phyloP scores from a whole-genome alignment of 2,329 filamentous ascomycete genomes.

The Ploettnerulaceae sp. region DNA sequence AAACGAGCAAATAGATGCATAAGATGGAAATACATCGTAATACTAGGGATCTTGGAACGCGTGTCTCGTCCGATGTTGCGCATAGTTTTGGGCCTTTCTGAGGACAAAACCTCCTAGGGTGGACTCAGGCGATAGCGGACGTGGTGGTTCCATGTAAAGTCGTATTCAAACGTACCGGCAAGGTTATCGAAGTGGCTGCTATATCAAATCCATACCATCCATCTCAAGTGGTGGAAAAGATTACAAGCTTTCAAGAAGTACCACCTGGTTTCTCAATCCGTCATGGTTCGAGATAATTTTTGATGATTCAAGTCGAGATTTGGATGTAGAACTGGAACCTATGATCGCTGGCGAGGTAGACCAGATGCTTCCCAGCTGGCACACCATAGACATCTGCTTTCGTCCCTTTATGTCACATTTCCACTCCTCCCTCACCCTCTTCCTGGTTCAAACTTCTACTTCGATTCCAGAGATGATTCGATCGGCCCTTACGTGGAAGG shows the following conservation, averaged over 20 bases:
- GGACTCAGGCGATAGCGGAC: not conserved
- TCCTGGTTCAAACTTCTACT: slow-evolving; percentile 24
- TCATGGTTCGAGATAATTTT: too few species aligned
- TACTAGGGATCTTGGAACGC: not conserved
- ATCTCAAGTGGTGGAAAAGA: too few species aligned
- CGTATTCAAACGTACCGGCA: not conserved
- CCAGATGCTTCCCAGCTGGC: slow-evolving; percentile 29
- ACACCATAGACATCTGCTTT: slow-evolving; percentile 26
- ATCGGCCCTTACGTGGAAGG: slow-evolving; percentile 16
- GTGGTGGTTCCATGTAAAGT: not conserved
- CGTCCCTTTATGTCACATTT: slow-evolving; percentile 22
- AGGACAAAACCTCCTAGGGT: not conserved
- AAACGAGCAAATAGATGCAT: too few species aligned
- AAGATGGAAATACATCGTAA: too few species aligned
- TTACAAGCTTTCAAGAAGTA: not conserved
- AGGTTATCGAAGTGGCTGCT: slow-evolving; percentile 20
- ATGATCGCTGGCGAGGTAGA: not conserved
- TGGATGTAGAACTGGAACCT: too few species aligned
- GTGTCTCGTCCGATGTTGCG: slow-evolving; percentile 1
- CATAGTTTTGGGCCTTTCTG: slow-evolving; percentile 16
- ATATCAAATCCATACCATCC: too few species aligned
- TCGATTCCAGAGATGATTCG: slow-evolving; percentile 20
- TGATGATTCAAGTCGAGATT: too few species aligned
- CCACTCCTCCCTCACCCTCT: slow-evolving; percentile 20
- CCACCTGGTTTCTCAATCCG: not conserved